Evolutionary conservation across 257 asterid species (phyloP), one percentile per base, ranked within the genome.

Genomic region (Perilla frutescens): DNA sequence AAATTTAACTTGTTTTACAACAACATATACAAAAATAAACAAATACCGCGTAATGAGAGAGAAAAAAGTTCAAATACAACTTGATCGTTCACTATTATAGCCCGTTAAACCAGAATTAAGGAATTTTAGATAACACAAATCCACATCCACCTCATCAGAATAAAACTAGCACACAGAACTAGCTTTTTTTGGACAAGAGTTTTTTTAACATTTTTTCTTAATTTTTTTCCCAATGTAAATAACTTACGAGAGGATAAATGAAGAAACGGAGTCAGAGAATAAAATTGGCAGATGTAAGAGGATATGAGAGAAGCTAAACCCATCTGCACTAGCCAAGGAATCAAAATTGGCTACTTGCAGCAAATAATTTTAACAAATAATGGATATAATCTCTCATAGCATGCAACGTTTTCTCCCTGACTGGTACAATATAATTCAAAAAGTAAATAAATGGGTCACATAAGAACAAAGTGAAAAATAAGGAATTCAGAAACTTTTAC

Each of bases 381-480:
- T 50, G 43, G 48, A 39, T 36, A 49, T 7, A 55, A 70, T 61
- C 15, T 39, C 62, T 37, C 45, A 40, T 7, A 31, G 58, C 72
- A 68, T 37, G 39, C 64, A 50, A 58, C 2, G n/a, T 72, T 68
- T 58, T 60, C 71, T 26, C 75, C 62, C 44, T 4, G 26, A 74
- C 48, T 31, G 10, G 31, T 62, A 71, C 66, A 71, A 64, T 36
- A 64, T 12, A 56, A 72, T 65, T 2, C 8, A 62, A 31, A 50
- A 44, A 4, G 12, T 0, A 61, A 72, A 76, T 13, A 63, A 68
- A 51, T 14, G 61, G n/a, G 44, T 40, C 56, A 61, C 32, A 54
- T 72, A 68, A 51, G 53, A 79, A 74, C 80, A 72, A 32, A 40
- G n/a, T n/a, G n/a, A n/a, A n/a, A n/a, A n/a, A n/a, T n/a, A n/a